Evolutionary conservation across 306 rosid species (phyloP).

Genomic region (Dryas octopetala): DNA sequence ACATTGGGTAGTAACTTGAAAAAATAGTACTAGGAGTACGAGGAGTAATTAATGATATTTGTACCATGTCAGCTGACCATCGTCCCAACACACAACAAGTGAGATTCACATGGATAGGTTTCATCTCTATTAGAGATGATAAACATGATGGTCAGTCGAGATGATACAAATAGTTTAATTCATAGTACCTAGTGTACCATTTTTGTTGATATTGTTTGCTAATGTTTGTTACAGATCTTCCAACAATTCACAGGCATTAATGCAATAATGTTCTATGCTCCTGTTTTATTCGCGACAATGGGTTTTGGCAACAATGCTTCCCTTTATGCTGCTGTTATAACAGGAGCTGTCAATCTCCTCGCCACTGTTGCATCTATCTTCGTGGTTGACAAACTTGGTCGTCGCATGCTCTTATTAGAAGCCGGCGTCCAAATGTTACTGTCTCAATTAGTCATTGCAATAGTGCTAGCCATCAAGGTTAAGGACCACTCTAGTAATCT

Average conservation of each 20-base stretch:
- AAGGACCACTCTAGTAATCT: conserved; percentile 43
- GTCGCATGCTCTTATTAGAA: conserved; percentile 55
- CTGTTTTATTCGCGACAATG: conserved; percentile 62
- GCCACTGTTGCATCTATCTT: conserved; percentile 68
- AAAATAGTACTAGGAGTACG: background rate
- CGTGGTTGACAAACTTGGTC: conserved; percentile 65
- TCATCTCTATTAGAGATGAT: too few species aligned
- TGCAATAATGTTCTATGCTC: conserved; percentile 86
- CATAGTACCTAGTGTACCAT: too few species aligned
- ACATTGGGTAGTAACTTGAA: background rate
- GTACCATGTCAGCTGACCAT: too few species aligned
- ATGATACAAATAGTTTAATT: too few species aligned
- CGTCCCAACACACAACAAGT: too few species aligned
- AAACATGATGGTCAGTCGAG: too few species aligned
- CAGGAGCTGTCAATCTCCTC: conserved; percentile 65
- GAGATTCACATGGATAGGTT: too few species aligned
- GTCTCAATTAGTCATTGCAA: conserved; percentile 58
- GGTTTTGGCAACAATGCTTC: conserved; percentile 72
- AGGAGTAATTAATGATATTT: too few species aligned
- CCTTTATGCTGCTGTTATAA: conserved; percentile 68
- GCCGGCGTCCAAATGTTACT: conserved; percentile 79
- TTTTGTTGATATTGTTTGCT: background rate
- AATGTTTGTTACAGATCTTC: conserved; percentile 53
- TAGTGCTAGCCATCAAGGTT: conserved; percentile 56
- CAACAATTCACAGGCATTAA: conserved; percentile 89